Evolutionary conservation across 306 rosid species (phyloP).

Genomic region (Casuarina cunninghamiana): DNA sequence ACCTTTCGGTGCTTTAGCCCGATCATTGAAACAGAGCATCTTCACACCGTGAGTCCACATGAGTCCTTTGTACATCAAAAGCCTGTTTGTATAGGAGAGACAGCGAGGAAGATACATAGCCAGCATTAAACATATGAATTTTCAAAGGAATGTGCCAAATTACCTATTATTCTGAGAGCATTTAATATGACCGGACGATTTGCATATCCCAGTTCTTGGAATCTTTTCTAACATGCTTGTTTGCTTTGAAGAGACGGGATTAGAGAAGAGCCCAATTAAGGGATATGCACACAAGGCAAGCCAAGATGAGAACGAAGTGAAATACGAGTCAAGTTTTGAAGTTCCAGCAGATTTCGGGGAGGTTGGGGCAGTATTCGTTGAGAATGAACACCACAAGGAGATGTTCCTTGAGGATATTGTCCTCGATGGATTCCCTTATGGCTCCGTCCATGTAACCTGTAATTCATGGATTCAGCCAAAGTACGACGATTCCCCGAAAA

Average conservation of each 20-base stretch:
- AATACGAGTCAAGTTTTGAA: slow-evolving; percentile 46
- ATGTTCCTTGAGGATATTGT: slow-evolving; percentile 51
- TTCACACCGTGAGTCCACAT: too few relatives aligned
- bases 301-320: slow-evolving; percentile 20
- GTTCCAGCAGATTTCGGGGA: slow-evolving; percentile 58
- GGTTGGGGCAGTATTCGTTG: slow-evolving; percentile 61
- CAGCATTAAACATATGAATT: too few relatives aligned
- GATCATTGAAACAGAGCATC: too few relatives aligned
- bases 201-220: too few relatives aligned
- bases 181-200: too few relatives aligned
- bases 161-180: too few relatives aligned
- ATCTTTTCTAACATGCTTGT: background rate
- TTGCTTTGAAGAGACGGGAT: slow-evolving; percentile 41
- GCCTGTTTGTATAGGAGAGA: too few relatives aligned
- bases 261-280: slow-evolving; percentile 46
- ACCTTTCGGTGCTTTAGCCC: too few relatives aligned
- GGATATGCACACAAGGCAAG: slow-evolving; percentile 53
- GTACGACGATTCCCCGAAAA: slow-evolving; percentile 42
- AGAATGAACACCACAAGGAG: slow-evolving; percentile 74
- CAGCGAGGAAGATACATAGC: too few relatives aligned
- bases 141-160: too few relatives aligned
- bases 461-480: slow-evolving; percentile 68
- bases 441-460: slow-evolving; percentile 39
- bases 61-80: too few relatives aligned
- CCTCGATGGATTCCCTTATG: slow-evolving; percentile 39